These are phyloP conservation scores for Penicillium sp. DNA, from an alignment of 2,329 filamentous ascomycete species.

Conservation along the genomic window DNA sequence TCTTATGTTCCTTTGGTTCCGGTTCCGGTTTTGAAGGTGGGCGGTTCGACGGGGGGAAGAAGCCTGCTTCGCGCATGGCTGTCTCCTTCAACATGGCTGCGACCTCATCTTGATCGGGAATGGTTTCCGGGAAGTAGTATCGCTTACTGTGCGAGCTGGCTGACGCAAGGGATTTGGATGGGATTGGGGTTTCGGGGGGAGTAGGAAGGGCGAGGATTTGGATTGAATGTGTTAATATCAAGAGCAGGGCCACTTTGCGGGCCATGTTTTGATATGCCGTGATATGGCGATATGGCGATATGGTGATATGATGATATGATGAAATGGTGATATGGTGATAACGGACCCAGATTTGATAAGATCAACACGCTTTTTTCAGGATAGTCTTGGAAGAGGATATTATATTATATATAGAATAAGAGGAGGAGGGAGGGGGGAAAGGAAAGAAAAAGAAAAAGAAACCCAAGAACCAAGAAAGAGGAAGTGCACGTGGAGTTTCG, in stretches of 20 bases:
- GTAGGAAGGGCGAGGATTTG: background rate
- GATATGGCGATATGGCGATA: background rate
- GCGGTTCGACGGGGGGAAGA: background rate
- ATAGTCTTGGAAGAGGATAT: background rate
- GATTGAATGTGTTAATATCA: background rate
- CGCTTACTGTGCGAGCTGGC: background rate
- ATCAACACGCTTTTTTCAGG: background rate
- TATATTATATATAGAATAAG: background rate
- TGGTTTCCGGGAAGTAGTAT: conserved; percentile 20
- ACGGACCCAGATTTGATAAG: background rate
- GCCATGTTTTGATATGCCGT: background rate
- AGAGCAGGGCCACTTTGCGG: background rate
- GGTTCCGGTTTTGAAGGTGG: background rate
- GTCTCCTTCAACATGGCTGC: conserved; percentile 1
- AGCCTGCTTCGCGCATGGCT: conserved; percentile 16
- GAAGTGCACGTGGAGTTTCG: background rate
- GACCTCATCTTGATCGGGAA: conserved; percentile 15
- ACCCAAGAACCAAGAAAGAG: background rate
- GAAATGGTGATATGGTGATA: background rate
- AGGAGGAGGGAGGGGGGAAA: background rate
- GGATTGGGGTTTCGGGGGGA: background rate
- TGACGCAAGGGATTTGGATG: background rate
- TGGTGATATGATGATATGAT: too few species aligned
- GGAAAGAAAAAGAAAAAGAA: background rate
- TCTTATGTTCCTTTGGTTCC: background rate